Evolutionary conservation across 768 basidiomycete genomes (phyloP), one percentile per base, ranked within the genome.

Genomic region (Boletales sp.): DNA sequence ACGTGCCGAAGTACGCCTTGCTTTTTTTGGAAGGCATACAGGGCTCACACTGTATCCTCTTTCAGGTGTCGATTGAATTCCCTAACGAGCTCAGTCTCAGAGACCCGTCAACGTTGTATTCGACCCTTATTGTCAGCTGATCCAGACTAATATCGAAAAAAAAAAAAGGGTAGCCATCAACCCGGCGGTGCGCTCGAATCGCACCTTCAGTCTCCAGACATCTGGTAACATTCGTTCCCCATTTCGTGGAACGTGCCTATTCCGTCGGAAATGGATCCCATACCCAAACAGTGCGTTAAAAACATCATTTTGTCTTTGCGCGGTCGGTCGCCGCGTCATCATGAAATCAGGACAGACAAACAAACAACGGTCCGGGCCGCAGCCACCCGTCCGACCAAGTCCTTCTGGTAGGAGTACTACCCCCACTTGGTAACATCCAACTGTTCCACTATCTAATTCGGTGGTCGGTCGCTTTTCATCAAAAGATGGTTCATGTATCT

Each of bases 181-280:
- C 21, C 17, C 21, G 39, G 15, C 17, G 21, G 31, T 11, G 47
- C 45, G 47, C 35, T 39, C 36, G 10, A 56, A 38, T 50, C 54
- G 57, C 51, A 49, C 42, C 38, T 47, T 41, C 32, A 34, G 21
- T 21, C 21, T 21, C 21, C 21, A 21, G 21, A 4, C 21, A 21
- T 21, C 21, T 4, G 21, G 21, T n/a, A 21, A 21, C 21, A 21
- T 4, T 21, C 21, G 21, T 21, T 21, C 21, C 21, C 21, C 21
- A 21, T 21, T 21, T 21, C 21, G 4, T 34, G 32, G 32, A 10
- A 10, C 14, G 30, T 50, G 47, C 42, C 53, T 35, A 50, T 18
- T 36, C 18, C 36, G 30, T 43, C 59, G 59, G 62, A 59, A 64
- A 62, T 62, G 51, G 60, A 47, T 39, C 19, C 52, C 54, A 54